Percentiles rank a stretch among this genome's conserved stretches.
These are phyloP conservation scores for Alternaria brassicae DNA, from an alignment of 2,329 filamentous ascomycete species.

Conservation along the genomic window DNA sequence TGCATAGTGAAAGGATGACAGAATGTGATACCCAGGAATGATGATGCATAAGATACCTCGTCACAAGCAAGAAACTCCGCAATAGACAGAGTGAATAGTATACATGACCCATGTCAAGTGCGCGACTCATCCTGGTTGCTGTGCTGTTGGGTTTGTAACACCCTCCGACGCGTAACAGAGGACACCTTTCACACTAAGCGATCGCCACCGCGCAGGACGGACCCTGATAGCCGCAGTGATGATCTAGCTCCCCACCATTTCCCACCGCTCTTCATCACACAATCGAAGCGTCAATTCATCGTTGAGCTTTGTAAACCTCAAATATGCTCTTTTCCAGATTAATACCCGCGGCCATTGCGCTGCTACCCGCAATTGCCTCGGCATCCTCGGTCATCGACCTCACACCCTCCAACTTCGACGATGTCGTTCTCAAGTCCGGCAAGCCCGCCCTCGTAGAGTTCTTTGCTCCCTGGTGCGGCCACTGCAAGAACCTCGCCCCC, in stretches of 20 bases:
- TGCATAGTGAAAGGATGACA: neutral
- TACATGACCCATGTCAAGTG: neutral
- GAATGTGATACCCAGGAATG: neutral
- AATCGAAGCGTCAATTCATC: slow-evolving; percentile 25
- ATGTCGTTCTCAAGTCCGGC: slow-evolving; percentile 84
- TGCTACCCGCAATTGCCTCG: slow-evolving; percentile 55
- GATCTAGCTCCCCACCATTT: slow-evolving; percentile 23
- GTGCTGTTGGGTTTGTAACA: slow-evolving; percentile 35
- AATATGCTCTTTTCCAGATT: slow-evolving; percentile 45
- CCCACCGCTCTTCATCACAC: slow-evolving; percentile 21
- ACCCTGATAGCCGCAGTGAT: slow-evolving; percentile 23
- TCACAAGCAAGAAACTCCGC: neutral
- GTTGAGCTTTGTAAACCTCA: slow-evolving; percentile 26
- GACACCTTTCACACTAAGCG: slow-evolving; percentile 43
- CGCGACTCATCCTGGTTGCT: slow-evolving; percentile 3
- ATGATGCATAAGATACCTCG: neutral
- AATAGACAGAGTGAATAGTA: neutral
- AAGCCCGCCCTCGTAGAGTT: slow-evolving; percentile 98
- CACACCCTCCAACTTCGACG: slow-evolving; percentile 88
- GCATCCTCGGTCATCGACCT: slow-evolving; percentile 90
- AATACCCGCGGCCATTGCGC: slow-evolving; percentile 42
- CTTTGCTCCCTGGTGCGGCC: slow-evolving; percentile 98
- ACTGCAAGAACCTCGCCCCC: slow-evolving; percentile 97
- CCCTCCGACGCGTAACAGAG: slow-evolving; percentile 27
- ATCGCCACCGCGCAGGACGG: slow-evolving; percentile 27